Evolutionary conservation across 2,329 filamentous ascomycete genomes (phyloP).

Genomic region (Phyllosticta capitalensis): DNA sequence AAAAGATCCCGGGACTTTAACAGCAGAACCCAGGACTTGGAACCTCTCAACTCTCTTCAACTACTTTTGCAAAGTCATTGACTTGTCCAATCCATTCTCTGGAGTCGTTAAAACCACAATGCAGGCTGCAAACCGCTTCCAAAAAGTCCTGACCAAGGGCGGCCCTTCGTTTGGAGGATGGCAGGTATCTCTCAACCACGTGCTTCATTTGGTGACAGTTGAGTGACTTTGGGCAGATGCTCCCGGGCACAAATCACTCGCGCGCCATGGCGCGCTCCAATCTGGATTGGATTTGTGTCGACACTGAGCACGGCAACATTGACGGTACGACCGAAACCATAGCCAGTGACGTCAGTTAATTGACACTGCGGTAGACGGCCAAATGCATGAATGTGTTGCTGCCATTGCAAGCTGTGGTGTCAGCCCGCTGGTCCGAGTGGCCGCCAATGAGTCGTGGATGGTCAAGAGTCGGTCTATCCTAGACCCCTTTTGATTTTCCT

Average conservation of each 20-base stretch:
- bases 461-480: conserved; percentile 40
- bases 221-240: conserved; percentile 25
- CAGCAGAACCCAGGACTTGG: background rate
- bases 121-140: conserved; percentile 46
- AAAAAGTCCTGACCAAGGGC: conserved; percentile 40
- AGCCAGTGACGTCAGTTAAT: background rate
- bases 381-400: conserved; percentile 48
- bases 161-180: conserved; percentile 46
- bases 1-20: background rate
- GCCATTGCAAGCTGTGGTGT: conserved; percentile 37
- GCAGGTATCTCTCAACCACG: conserved; percentile 36
- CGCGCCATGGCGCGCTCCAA: conserved; percentile 44
- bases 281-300: conserved; percentile 46
- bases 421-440: conserved; percentile 38
- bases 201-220: background rate
- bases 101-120: conserved; percentile 25
- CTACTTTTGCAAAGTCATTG: background rate
- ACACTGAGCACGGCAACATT: conserved; percentile 49
- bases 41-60: background rate
- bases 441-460: conserved; percentile 52
- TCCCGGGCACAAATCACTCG: conserved; percentile 46
- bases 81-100: background rate
- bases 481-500: background rate
- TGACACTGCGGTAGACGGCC: conserved; percentile 26
- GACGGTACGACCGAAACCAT: conserved; percentile 30